These are phyloP conservation scores for Filobasidium floriforme DNA, from an alignment of 768 basidiomycete species.

Conservation along the genomic window DNA sequence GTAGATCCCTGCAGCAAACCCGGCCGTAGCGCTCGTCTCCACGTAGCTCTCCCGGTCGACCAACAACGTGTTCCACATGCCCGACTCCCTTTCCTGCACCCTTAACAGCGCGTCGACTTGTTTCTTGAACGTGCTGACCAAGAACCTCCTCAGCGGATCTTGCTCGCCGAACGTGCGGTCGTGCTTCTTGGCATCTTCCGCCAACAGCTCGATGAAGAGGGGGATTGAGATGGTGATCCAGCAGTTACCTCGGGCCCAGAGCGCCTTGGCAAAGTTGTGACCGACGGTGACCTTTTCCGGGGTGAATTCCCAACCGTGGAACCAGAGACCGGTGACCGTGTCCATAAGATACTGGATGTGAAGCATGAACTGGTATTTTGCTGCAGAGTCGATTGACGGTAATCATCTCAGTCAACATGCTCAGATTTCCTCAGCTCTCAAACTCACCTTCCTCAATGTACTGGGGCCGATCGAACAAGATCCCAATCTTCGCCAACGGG, in stretches of 20 bases:
- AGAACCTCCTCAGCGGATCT: conserved; percentile 49
- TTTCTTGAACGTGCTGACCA: conserved; percentile 48
- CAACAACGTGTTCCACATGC: conserved; percentile 56
- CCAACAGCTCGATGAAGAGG: conserved; percentile 52
- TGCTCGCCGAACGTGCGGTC: conserved; percentile 40
- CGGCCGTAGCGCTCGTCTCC: conserved; percentile 45
- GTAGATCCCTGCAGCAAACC: conserved; percentile 37
- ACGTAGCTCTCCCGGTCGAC: conserved; percentile 53
- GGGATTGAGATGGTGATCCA: conserved; percentile 44
- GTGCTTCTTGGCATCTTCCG: not conserved
- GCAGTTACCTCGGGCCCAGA: conserved; percentile 56
- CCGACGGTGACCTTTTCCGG: conserved; percentile 21
- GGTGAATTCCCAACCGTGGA: conserved; percentile 41
- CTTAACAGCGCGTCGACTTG: conserved; percentile 53
- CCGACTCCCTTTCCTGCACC: conserved; percentile 49
- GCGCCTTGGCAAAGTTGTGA: conserved; percentile 44
- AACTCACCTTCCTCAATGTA: conserved; percentile 56
- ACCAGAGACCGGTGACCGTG: conserved; percentile 37
- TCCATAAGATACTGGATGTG: conserved; percentile 43
- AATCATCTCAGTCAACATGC: not conserved
- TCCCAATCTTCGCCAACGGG: conserved; percentile 55
- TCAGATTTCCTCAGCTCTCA: conserved; percentile 29
- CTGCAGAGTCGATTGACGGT: not conserved
- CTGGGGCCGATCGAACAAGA: conserved; percentile 51
- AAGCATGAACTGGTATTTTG: conserved; percentile 40